Conservation (phyloP, 169 alveolate genomes). For the Toxoplasma gondii region DNA sequence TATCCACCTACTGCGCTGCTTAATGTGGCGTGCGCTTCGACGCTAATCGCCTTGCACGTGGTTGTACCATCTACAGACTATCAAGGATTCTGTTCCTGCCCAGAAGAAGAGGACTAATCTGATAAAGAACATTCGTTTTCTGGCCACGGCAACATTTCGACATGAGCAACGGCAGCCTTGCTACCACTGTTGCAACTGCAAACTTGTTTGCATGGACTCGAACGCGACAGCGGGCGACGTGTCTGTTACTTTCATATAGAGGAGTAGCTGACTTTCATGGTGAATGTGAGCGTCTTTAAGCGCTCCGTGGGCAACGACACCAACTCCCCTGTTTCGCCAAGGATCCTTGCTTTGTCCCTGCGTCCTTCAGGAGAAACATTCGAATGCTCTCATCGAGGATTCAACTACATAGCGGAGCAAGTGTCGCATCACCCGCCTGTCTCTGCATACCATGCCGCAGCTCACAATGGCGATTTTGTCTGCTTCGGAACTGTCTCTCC, state of each 20-base stretch:
- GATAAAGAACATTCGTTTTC: no score
- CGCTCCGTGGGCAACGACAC: neutral
- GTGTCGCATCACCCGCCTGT: conserved; percentile 90
- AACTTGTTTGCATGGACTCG: neutral
- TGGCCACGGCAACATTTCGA: no score
- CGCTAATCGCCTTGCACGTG: no score
- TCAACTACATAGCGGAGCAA: conserved; percentile 92
- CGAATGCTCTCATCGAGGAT: conserved; percentile 91
- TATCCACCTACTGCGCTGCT: no score
- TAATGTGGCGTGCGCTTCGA: no score
- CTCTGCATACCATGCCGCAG: conserved; percentile 80
- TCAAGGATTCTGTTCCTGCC: no score
- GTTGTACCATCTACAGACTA: no score
- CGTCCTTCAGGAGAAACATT: conserved; percentile 91
- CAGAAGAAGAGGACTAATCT: no score
- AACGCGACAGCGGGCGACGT: neutral
- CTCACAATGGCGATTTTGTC: conserved; percentile 33
- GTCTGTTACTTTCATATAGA: neutral
- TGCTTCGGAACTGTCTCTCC: conserved; percentile 40
- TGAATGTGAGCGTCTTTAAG: neutral
- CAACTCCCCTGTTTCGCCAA: neutral
- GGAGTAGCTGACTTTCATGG: neutral
- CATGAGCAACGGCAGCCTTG: no score
- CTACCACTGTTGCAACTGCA: neutral
- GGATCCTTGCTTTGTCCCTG: neutral